These are phyloP conservation scores for Coemansia sp. DNA, from an alignment of 192 early-diverging fungal genomes.

Conservation along the genomic window DNA sequence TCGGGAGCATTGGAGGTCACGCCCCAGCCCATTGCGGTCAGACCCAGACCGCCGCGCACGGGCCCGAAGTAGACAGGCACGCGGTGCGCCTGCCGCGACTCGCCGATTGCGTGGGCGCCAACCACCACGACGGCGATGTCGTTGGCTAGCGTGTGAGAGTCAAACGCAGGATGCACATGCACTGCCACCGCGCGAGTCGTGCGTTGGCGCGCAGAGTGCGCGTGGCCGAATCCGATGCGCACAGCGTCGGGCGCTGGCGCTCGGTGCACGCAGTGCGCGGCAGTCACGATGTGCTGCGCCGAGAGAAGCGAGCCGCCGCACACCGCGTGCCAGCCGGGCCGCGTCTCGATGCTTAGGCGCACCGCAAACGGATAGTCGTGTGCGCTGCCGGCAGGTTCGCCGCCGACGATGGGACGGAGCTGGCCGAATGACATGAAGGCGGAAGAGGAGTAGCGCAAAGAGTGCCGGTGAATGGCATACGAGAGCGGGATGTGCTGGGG, in stretches of 20 bases:
- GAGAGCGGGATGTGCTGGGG: too few relatives aligned
- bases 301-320: conserved; percentile 53
- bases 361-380: conserved; percentile 50
- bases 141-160: conserved; percentile 36
- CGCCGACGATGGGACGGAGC: conserved; percentile 45
- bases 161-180: conserved; percentile 12
- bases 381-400: conserved; percentile 10
- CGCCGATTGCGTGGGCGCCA: neutral
- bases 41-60: conserved; percentile 11
- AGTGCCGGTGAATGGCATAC: too few relatives aligned
- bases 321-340: conserved; percentile 43
- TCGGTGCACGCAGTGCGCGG: conserved; percentile 50
- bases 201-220: conserved; percentile 16
- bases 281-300: conserved; percentile 39
- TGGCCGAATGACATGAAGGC: conserved; percentile 43
- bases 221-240: conserved; percentile 28
- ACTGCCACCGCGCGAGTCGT: neutral
- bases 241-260: conserved; percentile 14
- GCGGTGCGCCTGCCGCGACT: conserved; percentile 19
- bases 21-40: conserved; percentile 55
- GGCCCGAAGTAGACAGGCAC: conserved; percentile 36
- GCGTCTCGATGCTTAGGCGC: conserved; percentile 39
- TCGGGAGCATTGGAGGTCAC: conserved; percentile 25
- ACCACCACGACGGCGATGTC: conserved; percentile 53
- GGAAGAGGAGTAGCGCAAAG: too few relatives aligned